Evolutionary conservation across 1,139 yeast species (phyloP).

Genomic region (Diutina neorugosa): DNA sequence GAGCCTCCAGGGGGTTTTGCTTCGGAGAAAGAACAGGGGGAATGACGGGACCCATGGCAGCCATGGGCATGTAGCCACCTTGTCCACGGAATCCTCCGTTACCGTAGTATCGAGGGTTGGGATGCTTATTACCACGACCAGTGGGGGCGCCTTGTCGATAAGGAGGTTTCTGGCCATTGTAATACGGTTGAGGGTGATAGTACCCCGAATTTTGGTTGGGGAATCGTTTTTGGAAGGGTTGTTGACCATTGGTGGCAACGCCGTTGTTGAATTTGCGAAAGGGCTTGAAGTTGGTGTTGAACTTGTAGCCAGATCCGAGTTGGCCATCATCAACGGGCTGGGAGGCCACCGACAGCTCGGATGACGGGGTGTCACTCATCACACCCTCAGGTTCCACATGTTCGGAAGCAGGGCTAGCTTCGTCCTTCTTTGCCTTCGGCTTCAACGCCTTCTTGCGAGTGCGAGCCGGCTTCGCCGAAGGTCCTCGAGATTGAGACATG

Average conservation of each 20-base stretch:
- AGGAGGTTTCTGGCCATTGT: not conserved
- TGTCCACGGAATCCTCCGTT: not conserved
- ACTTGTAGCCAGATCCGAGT: not conserved
- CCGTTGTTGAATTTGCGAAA: constrained; percentile 1
- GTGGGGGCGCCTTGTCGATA: not conserved
- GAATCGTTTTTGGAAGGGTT: not conserved
- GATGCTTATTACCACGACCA: not conserved
- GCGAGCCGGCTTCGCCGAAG: not conserved
- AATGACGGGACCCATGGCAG: not conserved
- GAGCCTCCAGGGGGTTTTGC: constrained; percentile 1
- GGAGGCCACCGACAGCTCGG: not conserved
- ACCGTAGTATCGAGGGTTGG: not conserved
- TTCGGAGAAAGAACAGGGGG: constrained; percentile 2
- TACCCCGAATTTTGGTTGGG: not conserved
- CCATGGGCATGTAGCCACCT: not conserved
- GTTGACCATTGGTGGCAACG: not conserved
- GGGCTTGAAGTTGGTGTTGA: not conserved
- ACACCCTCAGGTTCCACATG: not conserved
- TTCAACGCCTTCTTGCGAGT: constrained; percentile 1
- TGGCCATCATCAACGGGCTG: not conserved
- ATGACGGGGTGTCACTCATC: not conserved
- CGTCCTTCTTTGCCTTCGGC: constrained; percentile 2
- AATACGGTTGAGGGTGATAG: constrained; percentile 1
- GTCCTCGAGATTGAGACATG: constrained; percentile 16
- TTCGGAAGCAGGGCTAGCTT: not conserved